Evolutionary conservation across 768 basidiomycete genomes (phyloP).

Genomic region (Trametes villosa): DNA sequence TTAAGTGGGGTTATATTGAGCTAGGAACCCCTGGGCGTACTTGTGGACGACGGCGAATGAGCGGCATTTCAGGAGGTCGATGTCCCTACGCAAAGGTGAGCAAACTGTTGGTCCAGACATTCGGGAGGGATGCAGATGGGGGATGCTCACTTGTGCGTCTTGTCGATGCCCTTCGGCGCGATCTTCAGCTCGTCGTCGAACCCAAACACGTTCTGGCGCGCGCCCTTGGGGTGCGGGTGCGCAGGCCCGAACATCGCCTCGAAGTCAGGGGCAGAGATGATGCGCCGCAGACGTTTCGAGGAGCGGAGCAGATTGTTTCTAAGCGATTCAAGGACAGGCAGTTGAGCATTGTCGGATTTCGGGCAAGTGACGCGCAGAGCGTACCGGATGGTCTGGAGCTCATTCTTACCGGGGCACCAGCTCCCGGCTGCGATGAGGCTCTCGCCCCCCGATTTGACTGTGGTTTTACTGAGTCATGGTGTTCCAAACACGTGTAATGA

Average conservation of each 20-base stretch:
- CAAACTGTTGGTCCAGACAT: not conserved
- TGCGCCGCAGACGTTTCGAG: slow-evolving; percentile 61
- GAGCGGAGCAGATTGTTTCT: slow-evolving; percentile 68
- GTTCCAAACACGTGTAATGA: slow-evolving; percentile 16
- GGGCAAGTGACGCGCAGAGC: not conserved
- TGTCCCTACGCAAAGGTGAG: slow-evolving; percentile 58
- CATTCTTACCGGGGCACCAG: slow-evolving; percentile 80
- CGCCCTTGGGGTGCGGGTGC: slow-evolving; percentile 60
- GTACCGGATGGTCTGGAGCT: slow-evolving; percentile 74
- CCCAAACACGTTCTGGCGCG: slow-evolving; percentile 81
- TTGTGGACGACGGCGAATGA: slow-evolving; percentile 69
- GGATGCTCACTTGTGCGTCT: slow-evolving; percentile 67
- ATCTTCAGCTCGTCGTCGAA: slow-evolving; percentile 86
- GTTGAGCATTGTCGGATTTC: not conserved
- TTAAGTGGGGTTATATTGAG: not conserved
- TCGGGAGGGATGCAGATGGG: not conserved
- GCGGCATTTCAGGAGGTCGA: slow-evolving; percentile 87
- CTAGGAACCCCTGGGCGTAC: slow-evolving; percentile 40
- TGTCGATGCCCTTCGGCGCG: slow-evolving; percentile 89
- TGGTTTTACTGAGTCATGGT: slow-evolving; percentile 4
- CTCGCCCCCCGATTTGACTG: slow-evolving; percentile 68
- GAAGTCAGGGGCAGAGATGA: slow-evolving; percentile 74
- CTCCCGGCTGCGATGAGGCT: slow-evolving; percentile 79
- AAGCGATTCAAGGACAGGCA: not conserved
- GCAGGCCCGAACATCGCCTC: slow-evolving; percentile 78